A percentile compares a stretch with the other conserved stretches of the same genome.
Conservation (phyloP, 345 rosid genomes). For the Corymbia maculata region DNA sequence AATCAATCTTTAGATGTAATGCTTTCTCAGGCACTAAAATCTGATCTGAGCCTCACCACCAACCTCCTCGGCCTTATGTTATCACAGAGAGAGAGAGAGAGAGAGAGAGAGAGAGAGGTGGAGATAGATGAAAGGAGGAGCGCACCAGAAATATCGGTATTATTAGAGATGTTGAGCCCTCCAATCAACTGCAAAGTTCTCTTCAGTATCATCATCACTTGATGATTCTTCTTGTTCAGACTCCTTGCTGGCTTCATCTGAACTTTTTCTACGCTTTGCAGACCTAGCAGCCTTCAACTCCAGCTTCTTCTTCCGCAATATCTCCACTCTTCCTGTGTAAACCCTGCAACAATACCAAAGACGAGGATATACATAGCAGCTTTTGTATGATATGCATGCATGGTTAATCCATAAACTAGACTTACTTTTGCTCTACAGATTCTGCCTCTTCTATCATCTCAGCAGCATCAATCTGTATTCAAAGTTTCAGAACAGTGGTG, state of each 20-base stretch:
- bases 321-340: constrained; percentile 56
- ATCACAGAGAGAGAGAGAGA: not conserved
- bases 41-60: not conserved
- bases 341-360: constrained; percentile 20
- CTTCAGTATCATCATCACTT: constrained; percentile 59
- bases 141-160: not conserved
- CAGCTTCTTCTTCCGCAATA: constrained; percentile 50
- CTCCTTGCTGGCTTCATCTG: constrained; percentile 20
- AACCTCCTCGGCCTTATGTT: not conserved
- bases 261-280: constrained; percentile 38
- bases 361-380: not conserved
- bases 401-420: not conserved
- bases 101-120: not conserved
- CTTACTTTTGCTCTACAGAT: constrained; percentile 81
- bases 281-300: constrained; percentile 58
- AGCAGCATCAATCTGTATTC: constrained; percentile 85
- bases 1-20: not conserved
- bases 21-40: not conserved
- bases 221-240: constrained; percentile 35
- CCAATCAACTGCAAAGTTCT: constrained; percentile 78
- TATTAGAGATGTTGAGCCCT: constrained; percentile 85
- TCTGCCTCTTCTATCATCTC: constrained; percentile 85
- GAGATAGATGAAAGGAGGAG: not conserved
- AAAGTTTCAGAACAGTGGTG: not conserved
- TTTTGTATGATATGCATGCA: not conserved